These are phyloP conservation scores for Aspergillus cavernicola DNA, from an alignment of 495 filamentous ascomycete genomes.

Conservation along the genomic window DNA sequence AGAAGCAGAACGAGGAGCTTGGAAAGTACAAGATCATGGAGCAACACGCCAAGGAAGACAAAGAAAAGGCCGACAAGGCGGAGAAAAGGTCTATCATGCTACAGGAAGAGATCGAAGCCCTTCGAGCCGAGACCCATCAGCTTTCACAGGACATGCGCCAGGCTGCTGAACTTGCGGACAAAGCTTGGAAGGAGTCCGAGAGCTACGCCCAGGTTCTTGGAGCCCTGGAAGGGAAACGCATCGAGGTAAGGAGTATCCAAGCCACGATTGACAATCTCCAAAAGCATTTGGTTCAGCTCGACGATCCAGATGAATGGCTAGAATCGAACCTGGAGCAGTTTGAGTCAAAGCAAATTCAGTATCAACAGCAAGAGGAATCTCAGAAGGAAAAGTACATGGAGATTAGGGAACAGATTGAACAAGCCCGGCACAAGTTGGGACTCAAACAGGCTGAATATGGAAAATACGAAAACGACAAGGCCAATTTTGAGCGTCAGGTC, in stretches of 20 bases:
- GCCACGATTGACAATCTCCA: conserved; percentile 66
- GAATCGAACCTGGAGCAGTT: conserved; percentile 75
- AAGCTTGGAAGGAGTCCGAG: conserved; percentile 58
- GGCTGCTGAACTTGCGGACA: conserved; percentile 51
- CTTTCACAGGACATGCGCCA: conserved; percentile 55
- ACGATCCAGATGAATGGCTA: conserved; percentile 76
- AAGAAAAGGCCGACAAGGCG: conserved; percentile 74
- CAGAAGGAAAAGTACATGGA: conserved; percentile 59
- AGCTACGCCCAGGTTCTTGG: conserved; percentile 62
- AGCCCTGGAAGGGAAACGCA: conserved; percentile 69
- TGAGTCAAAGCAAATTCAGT: conserved; percentile 64
- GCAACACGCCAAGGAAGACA: conserved; percentile 74
- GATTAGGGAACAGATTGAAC: conserved; percentile 59
- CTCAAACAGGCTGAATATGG: conserved; percentile 79
- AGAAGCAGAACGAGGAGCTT: conserved; percentile 75
- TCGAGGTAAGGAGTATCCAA: conserved; percentile 59
- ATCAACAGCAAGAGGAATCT: conserved; percentile 57
- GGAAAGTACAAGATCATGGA: conserved; percentile 66
- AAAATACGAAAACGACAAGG: conserved; percentile 78
- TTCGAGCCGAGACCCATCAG: conserved; percentile 54
- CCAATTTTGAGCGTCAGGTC: conserved; percentile 77
- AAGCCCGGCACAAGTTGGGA: conserved; percentile 53
- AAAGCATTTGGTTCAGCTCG: conserved; percentile 65
- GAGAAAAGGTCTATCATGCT: conserved; percentile 62
- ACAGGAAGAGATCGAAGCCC: conserved; percentile 66